Base-by-base conservation (phyloP, 2,329 filamentous ascomycete species). In the Colletotrichum sp. region DNA sequence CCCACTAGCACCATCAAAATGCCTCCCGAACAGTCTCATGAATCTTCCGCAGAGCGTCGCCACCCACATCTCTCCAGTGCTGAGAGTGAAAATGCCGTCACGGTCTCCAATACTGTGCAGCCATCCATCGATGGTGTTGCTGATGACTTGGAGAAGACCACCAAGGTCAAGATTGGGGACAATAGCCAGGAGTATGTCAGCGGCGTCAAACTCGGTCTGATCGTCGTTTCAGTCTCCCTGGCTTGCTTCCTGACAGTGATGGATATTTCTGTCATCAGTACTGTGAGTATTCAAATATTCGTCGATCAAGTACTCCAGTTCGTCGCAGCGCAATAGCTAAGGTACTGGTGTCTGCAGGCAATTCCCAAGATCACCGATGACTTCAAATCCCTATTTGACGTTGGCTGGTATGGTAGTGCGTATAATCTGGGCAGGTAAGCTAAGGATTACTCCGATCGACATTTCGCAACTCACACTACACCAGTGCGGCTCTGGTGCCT, bases 161-260 rank as follows among this genome's bases (percentile, higher is more conserved):
- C 8, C 2, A 6, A 44, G 16, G 3, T 44, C 1, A 44, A n/a
- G 5, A 2, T 5, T 10, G 39, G 6, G 0, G 39, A 5, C 8
- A n/a, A 10, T n/a, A 10, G 16, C 39, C 39, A 44, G 5, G 39
- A 44, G 16, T 44, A 44, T 44, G 39, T 44, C 39, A n/a, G 39
- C 39, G 39, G 39, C 0, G 16, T 44, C 16, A 44, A 18, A 44
- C 16, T 44, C 0, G 18, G 39, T 18, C 39, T 44, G 8, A 44
- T 44, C 16, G 39, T 44, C 16, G 18, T 44, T 10, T 44, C 39
- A 0, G 39, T 44, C 39, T 44, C 39, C 5, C 39, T 44, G 16
- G 39, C 39, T n/a, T 44, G 39, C 39, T 44, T 44, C 18, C 39
- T 44, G 16, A n/a, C 39, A 44, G 39, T 44, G 18, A 44, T 44